Evolutionary conservation across 148 eudicot species (phyloP), one percentile per base, ranked within the genome.

Genomic region (Vaccinium darrowii): DNA sequence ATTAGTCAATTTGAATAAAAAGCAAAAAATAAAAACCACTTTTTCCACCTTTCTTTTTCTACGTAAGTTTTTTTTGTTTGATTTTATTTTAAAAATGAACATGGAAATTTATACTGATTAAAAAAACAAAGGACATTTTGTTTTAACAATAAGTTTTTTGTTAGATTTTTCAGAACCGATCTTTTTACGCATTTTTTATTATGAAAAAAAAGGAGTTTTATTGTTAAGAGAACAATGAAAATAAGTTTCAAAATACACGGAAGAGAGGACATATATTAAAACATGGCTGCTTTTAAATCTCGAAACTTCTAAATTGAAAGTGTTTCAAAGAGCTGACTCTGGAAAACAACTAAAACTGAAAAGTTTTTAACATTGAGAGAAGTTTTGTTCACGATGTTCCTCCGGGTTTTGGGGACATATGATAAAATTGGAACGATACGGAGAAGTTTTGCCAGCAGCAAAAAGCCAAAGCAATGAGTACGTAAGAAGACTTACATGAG

Each of bases 401-500:
- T 43, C 5, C 47, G 47, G 47, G 47, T 5, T 43, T 43, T 0
- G 47, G 47, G 47, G 47, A 43, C 39, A 2, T 36, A 3, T 36
- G 3, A 0, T 36, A 43, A 5, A 43, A 43, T 43, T 43, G 47
- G 3, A 36, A 36, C 3, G 39, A 0, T 36, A 43, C 0, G 13
- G 33, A 76, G 18, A 14, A 30, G 47, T 43, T 43, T 43, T 43
- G 5, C 15, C 50, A 5, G 52, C 63, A 50, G 8, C 1, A 8
- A 23, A 2, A 3, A 0, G 16, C 1, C 21, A 76, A 3, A 33
- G 3, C 6, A 36, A 69, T 1, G 71, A 36, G 39, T 36, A 36
- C 39, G 3, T 36, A 33, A 1, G 36, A 52, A 51, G 83, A 84
- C n/a, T 69, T 79, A 85, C 83, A 39, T 84, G 74, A 9, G 75